Conservation (phyloP, 768 basidiomycete species). For the Rhizopogon sp. region DNA sequence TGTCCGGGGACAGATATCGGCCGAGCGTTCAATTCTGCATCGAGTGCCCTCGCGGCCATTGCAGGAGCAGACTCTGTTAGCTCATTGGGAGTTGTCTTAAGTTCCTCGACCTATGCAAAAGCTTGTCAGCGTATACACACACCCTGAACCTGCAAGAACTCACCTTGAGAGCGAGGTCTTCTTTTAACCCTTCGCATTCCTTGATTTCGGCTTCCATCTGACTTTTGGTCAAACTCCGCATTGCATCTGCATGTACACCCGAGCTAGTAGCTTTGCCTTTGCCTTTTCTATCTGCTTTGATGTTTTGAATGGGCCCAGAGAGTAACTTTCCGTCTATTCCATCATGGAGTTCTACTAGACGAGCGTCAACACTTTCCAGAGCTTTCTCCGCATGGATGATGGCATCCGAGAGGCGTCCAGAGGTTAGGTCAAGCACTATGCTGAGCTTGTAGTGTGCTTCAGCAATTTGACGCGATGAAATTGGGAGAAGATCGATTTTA, state of each 20-base stretch:
- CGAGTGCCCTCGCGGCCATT: constrained; percentile 66
- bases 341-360: constrained; percentile 56
- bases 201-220: constrained; percentile 78
- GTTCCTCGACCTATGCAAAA: constrained; percentile 71
- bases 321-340: constrained; percentile 32
- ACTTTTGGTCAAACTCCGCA: constrained; percentile 62
- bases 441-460: constrained; percentile 94
- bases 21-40: constrained; percentile 57
- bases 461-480: constrained; percentile 90
- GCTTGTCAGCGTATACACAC: neutral
- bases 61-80: constrained; percentile 56
- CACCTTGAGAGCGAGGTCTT: constrained; percentile 84
- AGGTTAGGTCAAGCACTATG: constrained; percentile 87
- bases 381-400: constrained; percentile 80
- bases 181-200: constrained; percentile 69
- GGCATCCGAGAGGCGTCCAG: constrained; percentile 77
- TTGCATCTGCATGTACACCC: constrained; percentile 34
- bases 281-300: constrained; percentile 45
- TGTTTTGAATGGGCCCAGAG: constrained; percentile 25
- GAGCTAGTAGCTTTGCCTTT: constrained; percentile 68
- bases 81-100: constrained; percentile 76
- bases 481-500: constrained; percentile 68
- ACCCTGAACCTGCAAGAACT: neutral
- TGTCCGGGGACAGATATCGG: constrained; percentile 28
- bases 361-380: constrained; percentile 67